These are phyloP conservation scores for Parascedosporium putredinis DNA, from an alignment of 2,329 filamentous ascomycete genomes.

Conservation along the genomic window DNA sequence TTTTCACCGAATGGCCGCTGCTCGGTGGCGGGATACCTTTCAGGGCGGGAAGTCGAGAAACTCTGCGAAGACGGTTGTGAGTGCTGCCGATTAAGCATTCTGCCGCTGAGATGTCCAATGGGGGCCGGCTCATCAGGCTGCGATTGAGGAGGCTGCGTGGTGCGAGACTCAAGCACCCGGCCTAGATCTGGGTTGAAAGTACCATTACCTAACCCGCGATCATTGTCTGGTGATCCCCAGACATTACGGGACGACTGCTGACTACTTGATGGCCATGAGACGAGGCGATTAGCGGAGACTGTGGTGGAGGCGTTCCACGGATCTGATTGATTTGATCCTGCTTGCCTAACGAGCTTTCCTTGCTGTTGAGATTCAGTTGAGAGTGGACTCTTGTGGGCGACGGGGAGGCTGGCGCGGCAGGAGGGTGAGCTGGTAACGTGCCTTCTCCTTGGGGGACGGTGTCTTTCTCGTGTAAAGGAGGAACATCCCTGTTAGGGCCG, in stretches of 20 bases:
- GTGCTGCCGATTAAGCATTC: slow-evolving; percentile 10
- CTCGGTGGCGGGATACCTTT: slow-evolving; percentile 1
- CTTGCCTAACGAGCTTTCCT: not conserved
- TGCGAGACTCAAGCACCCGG: slow-evolving; percentile 30
- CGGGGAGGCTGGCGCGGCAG: not conserved
- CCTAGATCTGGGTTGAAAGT: slow-evolving; percentile 59
- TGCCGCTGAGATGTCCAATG: slow-evolving; percentile 26
- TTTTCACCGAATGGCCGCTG: slow-evolving; percentile 8
- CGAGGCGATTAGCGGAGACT: slow-evolving; percentile 3
- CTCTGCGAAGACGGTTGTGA: not conserved
- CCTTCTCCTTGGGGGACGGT: slow-evolving; percentile 15
- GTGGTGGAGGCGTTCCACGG: slow-evolving; percentile 9
- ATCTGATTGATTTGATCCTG: not conserved
- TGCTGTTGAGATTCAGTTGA: not conserved
- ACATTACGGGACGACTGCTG: slow-evolving; percentile 48
- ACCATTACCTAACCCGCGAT: slow-evolving; percentile 65
- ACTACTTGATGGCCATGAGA: slow-evolving; percentile 11
- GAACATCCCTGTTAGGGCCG: too few relatives aligned
- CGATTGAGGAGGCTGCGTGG: slow-evolving; percentile 18
- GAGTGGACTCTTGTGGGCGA: not conserved
- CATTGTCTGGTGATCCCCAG: slow-evolving; percentile 64
- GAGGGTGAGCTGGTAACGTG: not conserved
- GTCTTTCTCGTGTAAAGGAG: slow-evolving; percentile 17
- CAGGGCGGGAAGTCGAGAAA: not conserved
- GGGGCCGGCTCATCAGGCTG: slow-evolving; percentile 31